Conservation (phyloP, 148 eudicot species). For the Silene uniflora region DNA sequence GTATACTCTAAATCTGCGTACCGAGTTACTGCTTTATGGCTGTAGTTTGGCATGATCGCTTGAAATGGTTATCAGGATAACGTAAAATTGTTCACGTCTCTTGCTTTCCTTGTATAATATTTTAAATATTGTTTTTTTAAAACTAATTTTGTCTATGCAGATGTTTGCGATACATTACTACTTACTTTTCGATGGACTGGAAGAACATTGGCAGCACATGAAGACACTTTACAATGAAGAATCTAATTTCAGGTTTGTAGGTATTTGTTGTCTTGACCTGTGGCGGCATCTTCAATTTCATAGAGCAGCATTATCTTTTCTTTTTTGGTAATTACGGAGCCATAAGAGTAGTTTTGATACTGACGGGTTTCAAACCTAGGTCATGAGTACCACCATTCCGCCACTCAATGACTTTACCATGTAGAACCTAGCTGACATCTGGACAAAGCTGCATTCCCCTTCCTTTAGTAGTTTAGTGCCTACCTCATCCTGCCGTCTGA, state of each 20-base stretch:
- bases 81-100: neutral
- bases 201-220: slow-evolving; percentile 72
- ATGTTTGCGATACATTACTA: slow-evolving; percentile 92
- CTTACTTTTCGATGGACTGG: slow-evolving; percentile 82
- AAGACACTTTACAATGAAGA: slow-evolving; percentile 58
- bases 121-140: neutral
- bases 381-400: too few relatives aligned
- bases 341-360: too few relatives aligned
- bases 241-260: slow-evolving; percentile 64
- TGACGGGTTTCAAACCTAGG: too few relatives aligned
- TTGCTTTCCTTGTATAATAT: neutral
- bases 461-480: neutral
- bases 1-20: neutral
- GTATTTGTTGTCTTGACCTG: neutral
- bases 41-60: neutral
- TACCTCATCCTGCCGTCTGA: neutral
- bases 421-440: too few relatives aligned
- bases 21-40: neutral
- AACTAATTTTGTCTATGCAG: slow-evolving; percentile 35
- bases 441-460: too few relatives aligned
- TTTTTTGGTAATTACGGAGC: too few relatives aligned
- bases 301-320: neutral
- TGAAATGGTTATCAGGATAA: neutral
- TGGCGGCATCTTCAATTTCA: neutral
- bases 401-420: too few relatives aligned